phyloP scores from a whole-genome alignment of 345 rosid genomes.

The Acer campestre region DNA sequence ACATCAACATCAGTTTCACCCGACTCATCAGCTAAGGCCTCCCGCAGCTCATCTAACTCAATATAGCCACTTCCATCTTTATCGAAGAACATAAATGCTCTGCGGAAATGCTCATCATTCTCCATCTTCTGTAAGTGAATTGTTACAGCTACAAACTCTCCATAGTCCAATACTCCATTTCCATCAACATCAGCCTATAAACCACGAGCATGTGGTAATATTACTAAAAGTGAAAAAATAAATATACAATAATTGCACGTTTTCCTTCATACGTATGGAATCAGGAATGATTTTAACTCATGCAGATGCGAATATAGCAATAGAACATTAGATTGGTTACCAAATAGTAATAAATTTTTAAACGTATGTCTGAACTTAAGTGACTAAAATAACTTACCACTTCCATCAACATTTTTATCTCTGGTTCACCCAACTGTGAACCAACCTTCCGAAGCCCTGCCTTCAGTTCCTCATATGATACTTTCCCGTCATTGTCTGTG shows the following conservation, averaged over 20 bases:
- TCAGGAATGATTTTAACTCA: background rate
- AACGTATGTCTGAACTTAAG: background rate
- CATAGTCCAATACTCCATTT: constrained; percentile 84
- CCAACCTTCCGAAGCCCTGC: constrained; percentile 94
- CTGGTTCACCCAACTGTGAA: constrained; percentile 86
- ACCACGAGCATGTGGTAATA: constrained; percentile 15
- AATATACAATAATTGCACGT: no score
- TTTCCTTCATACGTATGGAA: background rate
- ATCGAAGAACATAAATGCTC: constrained; percentile 93
- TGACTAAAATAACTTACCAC: constrained; percentile 53
- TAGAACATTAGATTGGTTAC: background rate
- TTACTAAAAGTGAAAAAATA: background rate
- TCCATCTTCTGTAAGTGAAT: constrained; percentile 97
- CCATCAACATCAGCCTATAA: constrained; percentile 95
- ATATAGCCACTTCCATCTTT: constrained; percentile 79
- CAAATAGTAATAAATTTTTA: constrained; percentile 10
- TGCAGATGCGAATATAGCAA: background rate
- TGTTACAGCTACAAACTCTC: constrained; percentile 98
- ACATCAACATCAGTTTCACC: constrained; percentile 70
- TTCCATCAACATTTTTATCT: constrained; percentile 98
- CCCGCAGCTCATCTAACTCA: constrained; percentile 73
- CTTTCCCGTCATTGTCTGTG: constrained; percentile 81
- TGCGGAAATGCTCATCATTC: constrained; percentile 89
- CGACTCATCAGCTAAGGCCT: constrained; percentile 73
- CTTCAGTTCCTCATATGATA: constrained; percentile 74